Conservation (phyloP, 106 monocot genomes). For the Triglochin maritima region DNA sequence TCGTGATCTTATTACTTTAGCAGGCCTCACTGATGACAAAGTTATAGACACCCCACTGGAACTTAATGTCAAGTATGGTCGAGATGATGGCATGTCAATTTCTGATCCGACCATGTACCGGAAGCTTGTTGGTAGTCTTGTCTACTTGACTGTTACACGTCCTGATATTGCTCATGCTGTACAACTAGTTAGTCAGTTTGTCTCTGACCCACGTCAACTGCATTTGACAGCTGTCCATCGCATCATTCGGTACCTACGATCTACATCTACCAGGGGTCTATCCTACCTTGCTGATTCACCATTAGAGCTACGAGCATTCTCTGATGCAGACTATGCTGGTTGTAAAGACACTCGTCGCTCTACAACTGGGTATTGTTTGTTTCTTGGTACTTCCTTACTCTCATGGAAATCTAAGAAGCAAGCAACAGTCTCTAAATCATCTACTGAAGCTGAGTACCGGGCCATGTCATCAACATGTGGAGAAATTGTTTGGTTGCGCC, state of each 20-base stretch:
- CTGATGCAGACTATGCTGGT: conserved; percentile 1
- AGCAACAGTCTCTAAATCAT: not conserved
- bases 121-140: conserved; percentile 12
- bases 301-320: not conserved
- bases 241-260: not conserved
- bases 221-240: not conserved
- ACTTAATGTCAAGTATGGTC: not conserved
- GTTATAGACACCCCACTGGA: too few species aligned
- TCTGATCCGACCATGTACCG: conserved; percentile 11
- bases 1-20: too few species aligned
- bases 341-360: not conserved
- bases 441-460: not conserved
- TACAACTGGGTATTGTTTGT: not conserved
- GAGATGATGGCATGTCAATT: conserved; percentile 5
- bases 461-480: not conserved
- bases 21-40: too few species aligned
- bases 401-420: conserved; percentile 4
- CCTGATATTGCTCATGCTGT: conserved; percentile 16
- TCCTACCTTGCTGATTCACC: not conserved
- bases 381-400: conserved; percentile 1
- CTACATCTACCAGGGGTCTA: not conserved
- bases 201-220: not conserved
- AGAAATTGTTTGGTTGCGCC: not conserved
- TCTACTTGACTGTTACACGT: conserved; percentile 19
- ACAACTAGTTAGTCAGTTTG: not conserved